These are phyloP conservation scores for Guyanaporus albipodus DNA, from an alignment of 768 basidiomycete genomes.

Conservation along the genomic window DNA sequence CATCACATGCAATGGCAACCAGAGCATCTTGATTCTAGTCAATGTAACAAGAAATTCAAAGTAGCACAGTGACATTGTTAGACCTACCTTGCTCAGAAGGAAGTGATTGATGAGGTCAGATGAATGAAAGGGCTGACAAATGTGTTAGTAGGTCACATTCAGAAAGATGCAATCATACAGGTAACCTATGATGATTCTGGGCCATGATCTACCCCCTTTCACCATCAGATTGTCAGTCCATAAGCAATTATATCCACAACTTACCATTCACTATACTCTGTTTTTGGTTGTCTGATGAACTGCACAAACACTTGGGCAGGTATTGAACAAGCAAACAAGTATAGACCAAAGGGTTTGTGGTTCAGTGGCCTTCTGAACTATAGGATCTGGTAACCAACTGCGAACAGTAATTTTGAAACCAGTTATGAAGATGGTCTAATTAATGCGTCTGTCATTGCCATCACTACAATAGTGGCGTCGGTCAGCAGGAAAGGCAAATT, in stretches of 20 bases:
- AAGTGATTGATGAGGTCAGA: slow-evolving; percentile 5
- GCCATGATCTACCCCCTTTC: not conserved
- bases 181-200: slow-evolving; percentile 4
- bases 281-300: too few species aligned
- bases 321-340: too few species aligned
- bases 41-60: not conserved
- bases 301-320: too few species aligned
- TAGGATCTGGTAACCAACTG: not conserved
- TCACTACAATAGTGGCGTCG: too few species aligned
- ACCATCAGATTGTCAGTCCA: too few species aligned
- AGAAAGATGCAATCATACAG: not conserved
- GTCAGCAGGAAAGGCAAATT: too few species aligned
- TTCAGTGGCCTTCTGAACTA: not conserved
- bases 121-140: slow-evolving; percentile 11
- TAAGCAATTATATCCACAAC: too few species aligned
- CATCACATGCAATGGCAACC: slow-evolving; percentile 10
- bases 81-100: slow-evolving; percentile 1
- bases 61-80: too few species aligned
- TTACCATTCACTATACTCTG: too few species aligned
- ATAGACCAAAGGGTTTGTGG: not conserved
- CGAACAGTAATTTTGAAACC: slow-evolving; percentile 17
- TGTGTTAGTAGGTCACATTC: not conserved
- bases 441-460: not conserved
- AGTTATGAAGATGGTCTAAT: slow-evolving; percentile 17
- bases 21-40: not conserved